Percentiles rank a stretch among this genome's conserved stretches.
Conservation (phyloP, 768 basidiomycete genomes). For the Trametes sanguinea region DNA sequence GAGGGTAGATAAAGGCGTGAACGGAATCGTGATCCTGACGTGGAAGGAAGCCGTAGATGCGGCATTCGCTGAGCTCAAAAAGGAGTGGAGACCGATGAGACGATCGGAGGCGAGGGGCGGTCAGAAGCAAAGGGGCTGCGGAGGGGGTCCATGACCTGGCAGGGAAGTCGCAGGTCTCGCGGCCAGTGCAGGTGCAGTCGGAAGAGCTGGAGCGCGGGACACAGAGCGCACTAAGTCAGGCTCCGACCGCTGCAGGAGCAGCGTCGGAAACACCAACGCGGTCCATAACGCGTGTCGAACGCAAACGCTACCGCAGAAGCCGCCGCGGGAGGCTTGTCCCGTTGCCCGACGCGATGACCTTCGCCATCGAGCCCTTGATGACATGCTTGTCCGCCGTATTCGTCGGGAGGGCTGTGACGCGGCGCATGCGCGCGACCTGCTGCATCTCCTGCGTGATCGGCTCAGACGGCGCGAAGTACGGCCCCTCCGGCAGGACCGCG, state of each 20-base stretch:
- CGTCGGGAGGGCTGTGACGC: conserved; percentile 39
- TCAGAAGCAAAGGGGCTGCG: not conserved
- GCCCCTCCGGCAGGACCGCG: not conserved
- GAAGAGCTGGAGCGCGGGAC: too few relatives aligned
- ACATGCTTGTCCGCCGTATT: conserved; percentile 48
- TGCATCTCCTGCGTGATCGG: conserved; percentile 39
- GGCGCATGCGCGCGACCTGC: conserved; percentile 44
- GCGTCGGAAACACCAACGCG: not conserved
- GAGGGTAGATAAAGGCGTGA: too few relatives aligned
- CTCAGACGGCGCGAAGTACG: conserved; percentile 38
- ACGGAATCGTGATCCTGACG: too few relatives aligned
- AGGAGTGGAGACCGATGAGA: too few relatives aligned
- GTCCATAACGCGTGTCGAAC: too few relatives aligned
- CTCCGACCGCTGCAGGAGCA: too few relatives aligned
- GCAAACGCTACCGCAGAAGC: conserved; percentile 8
- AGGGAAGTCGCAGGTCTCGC: too few relatives aligned
- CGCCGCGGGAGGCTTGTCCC: conserved; percentile 16
- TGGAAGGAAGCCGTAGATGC: too few relatives aligned
- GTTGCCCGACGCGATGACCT: conserved; percentile 41
- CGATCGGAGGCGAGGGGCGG: too few relatives aligned
- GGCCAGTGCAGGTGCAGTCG: too few relatives aligned
- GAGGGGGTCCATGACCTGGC: not conserved
- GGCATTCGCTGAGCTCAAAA: too few relatives aligned
- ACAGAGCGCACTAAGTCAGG: too few relatives aligned
- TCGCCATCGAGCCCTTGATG: conserved; percentile 57